phyloP scores from a whole-genome alignment of 257 asterid species.

The Nicotiana obtusifolia region DNA sequence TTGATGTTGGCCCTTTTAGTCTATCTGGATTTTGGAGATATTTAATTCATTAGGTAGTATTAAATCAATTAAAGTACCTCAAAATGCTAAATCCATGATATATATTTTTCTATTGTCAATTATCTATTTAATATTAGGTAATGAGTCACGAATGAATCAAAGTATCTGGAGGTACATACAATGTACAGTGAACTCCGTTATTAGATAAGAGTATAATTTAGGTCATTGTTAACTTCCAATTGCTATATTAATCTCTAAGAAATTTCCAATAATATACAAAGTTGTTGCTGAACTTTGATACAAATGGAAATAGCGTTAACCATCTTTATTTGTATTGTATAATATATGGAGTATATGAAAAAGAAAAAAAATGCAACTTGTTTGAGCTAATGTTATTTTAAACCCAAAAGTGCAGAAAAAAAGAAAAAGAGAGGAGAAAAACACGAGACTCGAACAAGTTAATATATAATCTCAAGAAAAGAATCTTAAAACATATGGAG shows the following conservation, averaged over 20 bases:
- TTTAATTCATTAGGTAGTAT: not conserved
- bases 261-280: not conserved
- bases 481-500: not conserved
- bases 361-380: slow-evolving; percentile 6
- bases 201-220: not conserved
- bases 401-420: not conserved
- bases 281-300: not conserved
- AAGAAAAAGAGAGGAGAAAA: not conserved
- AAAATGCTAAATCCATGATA: not conserved
- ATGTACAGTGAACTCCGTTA: slow-evolving; percentile 8
- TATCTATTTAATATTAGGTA: not conserved
- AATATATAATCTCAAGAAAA: not conserved
- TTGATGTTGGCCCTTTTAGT: not conserved
- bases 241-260: not conserved
- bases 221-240: not conserved
- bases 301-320: not conserved
- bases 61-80: not conserved
- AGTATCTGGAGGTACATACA: slow-evolving; percentile 21
- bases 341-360: not conserved
- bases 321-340: not conserved
- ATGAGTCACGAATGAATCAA: slow-evolving; percentile 8
- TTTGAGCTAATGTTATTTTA: not conserved
- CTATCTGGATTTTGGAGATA: not conserved
- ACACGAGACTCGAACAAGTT: not conserved
- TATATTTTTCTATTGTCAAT: not conserved